Conservation (phyloP, 495 filamentous ascomycete genomes). For the Podospora pseudopauciseta region DNA sequence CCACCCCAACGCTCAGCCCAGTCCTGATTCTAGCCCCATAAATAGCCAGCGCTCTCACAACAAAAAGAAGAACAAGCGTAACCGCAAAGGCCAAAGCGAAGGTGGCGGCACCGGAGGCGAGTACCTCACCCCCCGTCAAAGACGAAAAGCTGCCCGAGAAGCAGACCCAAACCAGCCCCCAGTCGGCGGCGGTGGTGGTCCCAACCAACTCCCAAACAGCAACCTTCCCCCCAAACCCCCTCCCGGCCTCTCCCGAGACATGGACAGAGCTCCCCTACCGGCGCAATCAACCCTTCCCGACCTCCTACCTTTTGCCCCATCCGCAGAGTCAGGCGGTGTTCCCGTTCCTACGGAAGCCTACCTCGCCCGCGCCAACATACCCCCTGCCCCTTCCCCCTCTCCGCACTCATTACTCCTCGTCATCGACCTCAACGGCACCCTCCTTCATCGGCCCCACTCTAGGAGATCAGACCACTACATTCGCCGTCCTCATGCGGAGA, state of each 20-base stretch:
- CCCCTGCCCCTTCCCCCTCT: conserved; percentile 19
- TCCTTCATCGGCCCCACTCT: conserved; percentile 13
- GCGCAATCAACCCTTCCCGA: background rate
- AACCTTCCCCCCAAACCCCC: background rate
- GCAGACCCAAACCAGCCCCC: background rate
- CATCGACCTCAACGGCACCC: conserved; percentile 90
- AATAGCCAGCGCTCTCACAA: background rate
- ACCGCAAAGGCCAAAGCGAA: background rate
- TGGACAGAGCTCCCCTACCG: no score
- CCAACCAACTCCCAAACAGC: background rate
- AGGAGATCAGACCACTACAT: conserved; percentile 49
- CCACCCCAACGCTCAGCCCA: background rate
- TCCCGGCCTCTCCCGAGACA: background rate
- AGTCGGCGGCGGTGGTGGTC: background rate
- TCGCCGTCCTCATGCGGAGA: conserved; percentile 55
- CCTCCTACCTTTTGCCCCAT: conserved; percentile 25
- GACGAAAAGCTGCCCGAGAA: background rate
- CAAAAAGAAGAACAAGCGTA: background rate
- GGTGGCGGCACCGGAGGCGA: background rate
- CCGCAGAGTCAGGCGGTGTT: conserved; percentile 45
- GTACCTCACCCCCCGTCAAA: background rate
- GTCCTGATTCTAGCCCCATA: background rate
- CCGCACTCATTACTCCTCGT: conserved; percentile 64
- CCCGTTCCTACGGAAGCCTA: conserved; percentile 45
- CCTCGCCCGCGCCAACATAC: conserved; percentile 28